A percentile compares a stretch with the other conserved stretches of the same genome.
Evolutionary conservation across 129 eudicot species (phyloP).

Genomic region (Artemisia argyi): DNA sequence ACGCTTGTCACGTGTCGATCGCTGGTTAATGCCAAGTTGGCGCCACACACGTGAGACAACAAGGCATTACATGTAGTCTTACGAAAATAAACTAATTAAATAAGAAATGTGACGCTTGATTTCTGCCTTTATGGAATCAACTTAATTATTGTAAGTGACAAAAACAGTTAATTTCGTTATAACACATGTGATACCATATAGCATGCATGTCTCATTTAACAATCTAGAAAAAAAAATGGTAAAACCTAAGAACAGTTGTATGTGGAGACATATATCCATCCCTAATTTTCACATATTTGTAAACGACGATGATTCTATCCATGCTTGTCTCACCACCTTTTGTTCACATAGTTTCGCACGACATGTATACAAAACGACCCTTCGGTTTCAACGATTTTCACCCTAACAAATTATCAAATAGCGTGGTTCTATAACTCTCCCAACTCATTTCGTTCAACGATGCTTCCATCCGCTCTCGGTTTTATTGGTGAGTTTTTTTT

Average conservation of each 20-base stretch:
- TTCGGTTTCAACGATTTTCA: slow-evolving; percentile 23
- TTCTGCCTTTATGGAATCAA: neutral
- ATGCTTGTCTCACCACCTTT: neutral
- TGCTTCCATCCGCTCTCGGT: slow-evolving; percentile 8
- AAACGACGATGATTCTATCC: slow-evolving; percentile 12
- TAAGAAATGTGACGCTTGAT: too few relatives aligned
- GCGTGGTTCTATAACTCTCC: slow-evolving; percentile 19
- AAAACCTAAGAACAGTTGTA: slow-evolving; percentile 28
- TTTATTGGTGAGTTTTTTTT: slow-evolving; percentile 23
- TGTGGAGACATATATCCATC: neutral
- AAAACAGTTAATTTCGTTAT: slow-evolving; percentile 9
- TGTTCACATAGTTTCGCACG: slow-evolving; percentile 15
- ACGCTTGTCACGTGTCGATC: too few relatives aligned
- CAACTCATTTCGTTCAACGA: slow-evolving; percentile 1
- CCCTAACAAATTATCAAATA: slow-evolving; percentile 15
- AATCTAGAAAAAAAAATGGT: slow-evolving; percentile 8
- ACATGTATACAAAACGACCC: slow-evolving; percentile 5
- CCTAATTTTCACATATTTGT: slow-evolving; percentile 26
- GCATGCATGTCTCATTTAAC: slow-evolving; percentile 17
- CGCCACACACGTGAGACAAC: too few relatives aligned
- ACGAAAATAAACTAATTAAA: too few relatives aligned
- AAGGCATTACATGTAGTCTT: too few relatives aligned
- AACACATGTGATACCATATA: slow-evolving; percentile 10
- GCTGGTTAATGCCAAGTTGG: too few relatives aligned
- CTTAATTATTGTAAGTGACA: neutral